phyloP scores from a whole-genome alignment of 106 monocot species.

The Allium cepa region DNA sequence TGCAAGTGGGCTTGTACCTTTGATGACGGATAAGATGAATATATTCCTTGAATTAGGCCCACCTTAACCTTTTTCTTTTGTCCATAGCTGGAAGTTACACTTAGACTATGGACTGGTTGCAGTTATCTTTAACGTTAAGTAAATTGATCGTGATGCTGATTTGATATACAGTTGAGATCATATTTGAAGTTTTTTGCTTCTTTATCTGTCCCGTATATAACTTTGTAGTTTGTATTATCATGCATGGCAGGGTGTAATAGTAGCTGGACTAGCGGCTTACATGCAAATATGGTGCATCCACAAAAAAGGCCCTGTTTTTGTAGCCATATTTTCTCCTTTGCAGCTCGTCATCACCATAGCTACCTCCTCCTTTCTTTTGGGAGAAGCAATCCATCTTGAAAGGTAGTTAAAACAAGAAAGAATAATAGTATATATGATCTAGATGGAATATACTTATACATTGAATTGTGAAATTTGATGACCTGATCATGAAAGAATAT shows the following conservation, averaged over 20 bases:
- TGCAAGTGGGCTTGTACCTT: too few species aligned
- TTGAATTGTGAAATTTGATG: not conserved
- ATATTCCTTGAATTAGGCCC: too few species aligned
- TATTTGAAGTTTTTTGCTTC: not conserved
- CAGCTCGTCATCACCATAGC: constrained; percentile 22
- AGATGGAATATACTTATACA: not conserved
- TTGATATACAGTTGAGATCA: not conserved
- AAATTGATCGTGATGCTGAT: not conserved
- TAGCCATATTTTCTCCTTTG: constrained; percentile 24
- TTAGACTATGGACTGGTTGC: constrained; percentile 26
- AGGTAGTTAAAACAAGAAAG: constrained; percentile 10
- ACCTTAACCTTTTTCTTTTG: too few species aligned
- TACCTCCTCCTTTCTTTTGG: constrained; percentile 16
- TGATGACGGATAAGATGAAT: too few species aligned
- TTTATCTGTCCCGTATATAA: too few species aligned
- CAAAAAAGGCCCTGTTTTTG: constrained; percentile 39
- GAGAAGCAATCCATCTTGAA: constrained; percentile 21
- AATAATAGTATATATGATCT: too few species aligned
- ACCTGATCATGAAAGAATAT: not conserved
- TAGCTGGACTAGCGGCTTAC: constrained; percentile 25
- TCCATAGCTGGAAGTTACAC: constrained; percentile 23
- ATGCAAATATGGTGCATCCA: constrained; percentile 40
- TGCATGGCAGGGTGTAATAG: constrained; percentile 22
- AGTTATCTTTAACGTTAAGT: constrained; percentile 27
- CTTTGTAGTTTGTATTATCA: not conserved